Evolutionary conservation across 768 basidiomycete species (phyloP).

Genomic region (Leccinum rimulosum): DNA sequence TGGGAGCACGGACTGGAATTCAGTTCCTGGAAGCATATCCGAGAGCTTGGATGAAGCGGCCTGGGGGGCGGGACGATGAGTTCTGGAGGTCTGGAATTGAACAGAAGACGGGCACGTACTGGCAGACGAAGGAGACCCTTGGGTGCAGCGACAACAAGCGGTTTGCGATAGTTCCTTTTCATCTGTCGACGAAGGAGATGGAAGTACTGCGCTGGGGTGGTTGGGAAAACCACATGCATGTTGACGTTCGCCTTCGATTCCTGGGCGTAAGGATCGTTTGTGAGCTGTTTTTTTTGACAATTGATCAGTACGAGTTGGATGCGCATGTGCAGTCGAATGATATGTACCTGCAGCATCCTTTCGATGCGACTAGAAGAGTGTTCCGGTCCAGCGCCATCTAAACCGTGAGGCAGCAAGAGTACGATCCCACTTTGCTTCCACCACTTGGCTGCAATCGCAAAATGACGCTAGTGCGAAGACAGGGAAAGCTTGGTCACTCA

Average conservation of each 20-base stretch:
- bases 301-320: not conserved
- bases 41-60: conserved; percentile 66
- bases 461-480: not conserved
- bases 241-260: conserved; percentile 54
- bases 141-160: conserved; percentile 79
- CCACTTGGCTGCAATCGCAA: conserved; percentile 74
- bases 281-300: conserved; percentile 49
- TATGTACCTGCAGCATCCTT: conserved; percentile 77
- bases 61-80: conserved; percentile 35
- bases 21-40: conserved; percentile 57
- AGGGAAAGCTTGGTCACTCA: conserved; percentile 33
- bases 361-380: conserved; percentile 89
- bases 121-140: conserved; percentile 79
- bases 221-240: conserved; percentile 82
- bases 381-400: conserved; percentile 92
- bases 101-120: conserved; percentile 41
- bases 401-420: conserved; percentile 82
- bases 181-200: conserved; percentile 88
- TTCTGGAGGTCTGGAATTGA: not conserved
- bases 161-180: conserved; percentile 81
- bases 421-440: conserved; percentile 87
- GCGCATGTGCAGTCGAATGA: not conserved
- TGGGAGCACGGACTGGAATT: conserved; percentile 66
- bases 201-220: conserved; percentile 91
- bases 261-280: conserved; percentile 60